phyloP scores from a whole-genome alignment of 2,329 filamentous ascomycete genomes.

The Cytospora mali region DNA sequence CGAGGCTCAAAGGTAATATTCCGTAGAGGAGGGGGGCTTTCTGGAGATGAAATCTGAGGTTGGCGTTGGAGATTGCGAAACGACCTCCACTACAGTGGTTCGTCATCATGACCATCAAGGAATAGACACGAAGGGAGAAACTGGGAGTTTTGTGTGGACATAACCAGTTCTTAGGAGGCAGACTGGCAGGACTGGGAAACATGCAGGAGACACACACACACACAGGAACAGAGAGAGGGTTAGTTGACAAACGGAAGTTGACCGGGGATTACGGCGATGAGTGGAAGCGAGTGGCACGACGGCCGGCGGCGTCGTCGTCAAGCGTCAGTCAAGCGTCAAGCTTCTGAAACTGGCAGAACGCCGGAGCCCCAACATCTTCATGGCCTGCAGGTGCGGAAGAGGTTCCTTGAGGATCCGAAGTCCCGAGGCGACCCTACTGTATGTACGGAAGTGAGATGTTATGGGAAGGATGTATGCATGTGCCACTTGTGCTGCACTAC shows the following conservation, averaged over 20 bases:
- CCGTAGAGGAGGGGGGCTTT: background rate
- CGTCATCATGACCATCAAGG: background rate
- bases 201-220: background rate
- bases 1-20: too few species aligned
- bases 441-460: too few species aligned
- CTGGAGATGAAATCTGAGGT: background rate
- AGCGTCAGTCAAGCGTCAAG: slow-evolving; percentile 1
- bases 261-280: slow-evolving; percentile 1
- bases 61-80: background rate
- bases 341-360: background rate
- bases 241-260: background rate
- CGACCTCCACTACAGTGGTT: background rate
- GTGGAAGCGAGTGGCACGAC: background rate
- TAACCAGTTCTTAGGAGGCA: too few species aligned
- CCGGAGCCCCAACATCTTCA: slow-evolving; percentile 1
- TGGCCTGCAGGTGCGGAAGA: background rate
- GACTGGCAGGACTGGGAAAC: background rate
- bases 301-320: background rate
- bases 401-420: background rate
- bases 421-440: background rate
- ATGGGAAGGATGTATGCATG: background rate
- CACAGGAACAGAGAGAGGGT: too few species aligned
- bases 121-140: too few species aligned
- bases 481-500: background rate
- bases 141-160: too few species aligned